Evolutionary conservation across 306 rosid species (phyloP), one percentile per base, ranked within the genome.

Genomic region (Hippophae gyantsensis): DNA sequence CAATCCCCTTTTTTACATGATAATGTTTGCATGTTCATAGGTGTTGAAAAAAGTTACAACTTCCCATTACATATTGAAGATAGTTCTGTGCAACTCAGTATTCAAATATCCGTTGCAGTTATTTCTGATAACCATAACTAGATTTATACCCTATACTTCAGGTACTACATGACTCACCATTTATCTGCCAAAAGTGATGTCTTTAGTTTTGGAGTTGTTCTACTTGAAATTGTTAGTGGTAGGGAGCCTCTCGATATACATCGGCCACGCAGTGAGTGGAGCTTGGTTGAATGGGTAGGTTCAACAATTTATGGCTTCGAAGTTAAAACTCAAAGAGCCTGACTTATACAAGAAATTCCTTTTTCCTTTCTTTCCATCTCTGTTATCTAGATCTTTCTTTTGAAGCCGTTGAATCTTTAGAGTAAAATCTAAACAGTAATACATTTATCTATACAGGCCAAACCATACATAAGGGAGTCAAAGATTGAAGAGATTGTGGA

Each of bases 281-380:
- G 96, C 78, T 69, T 90, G 74, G 95, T 87, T 64, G 98, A 90
- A 74, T 87, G 96, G 98, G 96, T 90, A 85, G 53, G 79, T 7
- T 65, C 38, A 32, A 32, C 38, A 32, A 32, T 32, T 32, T 32
- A 32, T 32, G 38, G 38, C 38, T 32, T 2, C 0, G 38, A 32
- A 32, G 5, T 4, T 32, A 2, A 32, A 32, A 32, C 38, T 32
- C 38, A 32, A 32, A 18, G 23, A 18, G 23, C 23, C 23, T 18
- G 23, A 18, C 5, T 32, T 32, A 4, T 2, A 32, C 38, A 32
- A 2, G 3, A 32, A 4, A 32, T 32, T 32, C 38, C 38, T 32
- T 27, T 27, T 27, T 32, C 38, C 23, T 18, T 18, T 18, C 23
- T 18, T 18, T 18, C 23, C 23, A 18, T 18, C 1, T 18, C 23